Conservation (phyloP, 352 stramenopile species). For the Pythium chondricola region DNA sequence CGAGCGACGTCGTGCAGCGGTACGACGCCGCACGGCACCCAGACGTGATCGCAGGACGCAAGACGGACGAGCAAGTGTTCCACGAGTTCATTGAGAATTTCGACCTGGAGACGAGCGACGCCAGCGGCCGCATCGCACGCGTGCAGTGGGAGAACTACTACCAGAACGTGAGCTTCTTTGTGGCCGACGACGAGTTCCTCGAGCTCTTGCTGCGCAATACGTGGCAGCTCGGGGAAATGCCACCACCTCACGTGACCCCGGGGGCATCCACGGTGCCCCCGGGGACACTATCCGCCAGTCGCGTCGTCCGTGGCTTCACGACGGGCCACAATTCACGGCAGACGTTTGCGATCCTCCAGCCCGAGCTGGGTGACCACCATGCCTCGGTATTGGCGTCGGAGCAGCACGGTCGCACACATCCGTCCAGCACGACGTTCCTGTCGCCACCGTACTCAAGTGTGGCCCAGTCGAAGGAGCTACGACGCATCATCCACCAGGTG, state of each 20-base stretch:
- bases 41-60: slow-evolving; percentile 61
- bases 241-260: too few relatives aligned
- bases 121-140: slow-evolving; percentile 29
- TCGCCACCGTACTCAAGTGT: neutral
- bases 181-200: slow-evolving; percentile 88
- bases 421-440: slow-evolving; percentile 3
- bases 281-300: slow-evolving; percentile 3
- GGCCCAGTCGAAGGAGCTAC: slow-evolving; percentile 58
- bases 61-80: slow-evolving; percentile 50
- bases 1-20: slow-evolving; percentile 52
- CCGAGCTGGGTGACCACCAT: slow-evolving; percentile 40
- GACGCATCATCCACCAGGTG: slow-evolving; percentile 45
- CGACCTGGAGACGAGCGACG: slow-evolving; percentile 35
- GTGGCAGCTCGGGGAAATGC: slow-evolving; percentile 40
- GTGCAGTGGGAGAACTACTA: slow-evolving; percentile 82
- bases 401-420: slow-evolving; percentile 14
- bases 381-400: slow-evolving; percentile 17
- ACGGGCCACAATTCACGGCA: slow-evolving; percentile 45
- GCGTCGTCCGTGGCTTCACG: slow-evolving; percentile 22
- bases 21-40: slow-evolving; percentile 70
- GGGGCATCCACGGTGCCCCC: too few relatives aligned
- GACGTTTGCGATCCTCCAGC: slow-evolving; percentile 55
- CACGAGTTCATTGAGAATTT: slow-evolving; percentile 78
- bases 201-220: slow-evolving; percentile 87
- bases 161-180: slow-evolving; percentile 82